A percentile compares a stretch with the other conserved stretches of the same genome.
phyloP scores from a whole-genome alignment of 139 green algal genomes.

The Chlamydomonas applanata region DNA sequence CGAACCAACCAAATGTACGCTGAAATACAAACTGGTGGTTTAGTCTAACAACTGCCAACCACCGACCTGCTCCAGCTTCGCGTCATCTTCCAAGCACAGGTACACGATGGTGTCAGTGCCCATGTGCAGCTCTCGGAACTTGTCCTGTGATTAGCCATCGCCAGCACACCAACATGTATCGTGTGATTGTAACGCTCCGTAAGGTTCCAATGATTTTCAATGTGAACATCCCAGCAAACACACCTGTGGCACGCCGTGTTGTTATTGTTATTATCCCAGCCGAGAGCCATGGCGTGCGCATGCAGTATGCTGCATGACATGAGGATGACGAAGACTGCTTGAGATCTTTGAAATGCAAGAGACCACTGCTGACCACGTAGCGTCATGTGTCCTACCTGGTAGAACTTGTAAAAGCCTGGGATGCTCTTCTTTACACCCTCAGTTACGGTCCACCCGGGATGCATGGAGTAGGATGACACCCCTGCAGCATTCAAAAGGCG shows the following conservation, averaged over 20 bases:
- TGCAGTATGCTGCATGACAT: too few relatives aligned
- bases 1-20: too few relatives aligned
- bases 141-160: slow-evolving; percentile 16
- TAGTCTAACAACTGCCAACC: too few relatives aligned
- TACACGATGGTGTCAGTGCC: slow-evolving; percentile 67
- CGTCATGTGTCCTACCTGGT: too few relatives aligned
- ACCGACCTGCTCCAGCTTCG: slow-evolving; percentile 28
- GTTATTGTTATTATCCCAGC: neutral
- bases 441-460: slow-evolving; percentile 64
- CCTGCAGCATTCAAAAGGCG: slow-evolving; percentile 22
- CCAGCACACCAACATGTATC: neutral
- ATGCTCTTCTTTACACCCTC: slow-evolving; percentile 64
- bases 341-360: neutral
- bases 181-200: neutral
- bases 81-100: slow-evolving; percentile 45
- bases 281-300: neutral
- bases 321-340: neutral
- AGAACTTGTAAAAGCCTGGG: slow-evolving; percentile 57
- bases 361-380: neutral
- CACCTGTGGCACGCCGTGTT: neutral
- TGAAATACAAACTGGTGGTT: too few relatives aligned
- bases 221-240: neutral
- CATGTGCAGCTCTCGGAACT: slow-evolving; percentile 46
- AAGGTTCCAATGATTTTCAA: neutral
- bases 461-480: slow-evolving; percentile 41